A percentile compares a stretch with the other conserved stretches of the same genome.
These are phyloP conservation scores for Glarea lozoyensis DNA, from an alignment of 495 filamentous ascomycete species.

Conservation along the genomic window DNA sequence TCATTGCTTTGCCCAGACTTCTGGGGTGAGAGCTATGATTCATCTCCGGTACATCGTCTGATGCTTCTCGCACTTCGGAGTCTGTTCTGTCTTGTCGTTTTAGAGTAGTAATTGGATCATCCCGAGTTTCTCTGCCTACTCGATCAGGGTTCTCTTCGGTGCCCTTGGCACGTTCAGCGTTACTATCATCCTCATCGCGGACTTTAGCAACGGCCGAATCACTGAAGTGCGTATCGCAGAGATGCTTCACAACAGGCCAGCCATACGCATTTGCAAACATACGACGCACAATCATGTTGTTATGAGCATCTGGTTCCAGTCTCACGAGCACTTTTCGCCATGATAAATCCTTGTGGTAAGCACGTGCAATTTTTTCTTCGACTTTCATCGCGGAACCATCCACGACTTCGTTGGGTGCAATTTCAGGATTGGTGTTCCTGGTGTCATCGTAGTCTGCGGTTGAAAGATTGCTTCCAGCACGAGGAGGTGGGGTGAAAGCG, in stretches of 20 bases:
- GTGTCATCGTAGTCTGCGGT: constrained; percentile 21
- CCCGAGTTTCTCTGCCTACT: constrained; percentile 28
- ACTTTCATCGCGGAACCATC: constrained; percentile 65
- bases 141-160: constrained; percentile 25
- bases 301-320: constrained; percentile 94
- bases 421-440: constrained; percentile 17
- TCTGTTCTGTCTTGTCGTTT: constrained; percentile 22
- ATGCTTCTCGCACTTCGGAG: constrained; percentile 30
- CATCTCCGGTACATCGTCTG: constrained; percentile 28
- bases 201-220: constrained; percentile 50
- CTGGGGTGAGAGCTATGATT: constrained; percentile 9
- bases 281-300: constrained; percentile 92
- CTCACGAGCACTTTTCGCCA: constrained; percentile 97
- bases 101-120: constrained; percentile 2
- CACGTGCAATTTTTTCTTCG: constrained; percentile 94
- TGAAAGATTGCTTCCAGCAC: constrained; percentile 12
- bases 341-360: constrained; percentile 79
- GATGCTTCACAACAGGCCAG: constrained; percentile 91
- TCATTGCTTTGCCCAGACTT: constrained; percentile 8
- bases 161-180: constrained; percentile 32
- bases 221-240: constrained; percentile 88
- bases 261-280: constrained; percentile 97
- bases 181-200: constrained; percentile 43
- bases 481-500: neutral
- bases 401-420: constrained; percentile 33